Evolutionary conservation across 768 basidiomycete genomes (phyloP).

Genomic region (Cantharellus cinnabarinus): DNA sequence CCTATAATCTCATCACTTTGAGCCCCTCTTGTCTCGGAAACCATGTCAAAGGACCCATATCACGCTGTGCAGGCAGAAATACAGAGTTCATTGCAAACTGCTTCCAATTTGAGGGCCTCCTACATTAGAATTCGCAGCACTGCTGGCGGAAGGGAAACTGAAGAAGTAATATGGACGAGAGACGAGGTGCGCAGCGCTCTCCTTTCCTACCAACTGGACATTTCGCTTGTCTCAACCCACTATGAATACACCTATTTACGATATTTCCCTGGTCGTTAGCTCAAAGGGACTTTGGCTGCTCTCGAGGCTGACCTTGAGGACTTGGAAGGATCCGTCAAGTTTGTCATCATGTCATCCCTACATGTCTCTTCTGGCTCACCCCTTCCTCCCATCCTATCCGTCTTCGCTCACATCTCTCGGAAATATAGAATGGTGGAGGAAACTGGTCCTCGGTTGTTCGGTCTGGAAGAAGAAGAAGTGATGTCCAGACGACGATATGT

Average conservation of each 20-base stretch:
- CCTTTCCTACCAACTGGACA: slow-evolving; percentile 9
- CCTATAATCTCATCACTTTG: too few relatives aligned
- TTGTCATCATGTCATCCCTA: background rate
- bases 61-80: slow-evolving; percentile 74
- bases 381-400: background rate
- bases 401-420: background rate
- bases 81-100: slow-evolving; percentile 49
- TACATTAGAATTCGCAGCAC: slow-evolving; percentile 61
- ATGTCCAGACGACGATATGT: slow-evolving; percentile 58
- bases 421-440: slow-evolving; percentile 59
- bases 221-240: background rate
- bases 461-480: slow-evolving; percentile 62
- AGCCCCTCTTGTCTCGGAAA: background rate
- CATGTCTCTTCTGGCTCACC: background rate
- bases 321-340: slow-evolving; percentile 87
- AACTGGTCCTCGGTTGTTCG: slow-evolving; percentile 66
- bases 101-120: slow-evolving; percentile 50
- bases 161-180: slow-evolving; percentile 60
- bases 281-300: slow-evolving; percentile 54
- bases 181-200: slow-evolving; percentile 35
- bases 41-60: slow-evolving; percentile 43
- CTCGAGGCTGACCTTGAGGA: slow-evolving; percentile 81
- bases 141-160: slow-evolving; percentile 42
- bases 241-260: background rate
- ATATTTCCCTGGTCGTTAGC: slow-evolving; percentile 19